Evolutionary conservation across 2,329 filamentous ascomycete genomes (phyloP), one percentile per base, ranked within the genome.

Genomic region (Epichloe festucae): DNA sequence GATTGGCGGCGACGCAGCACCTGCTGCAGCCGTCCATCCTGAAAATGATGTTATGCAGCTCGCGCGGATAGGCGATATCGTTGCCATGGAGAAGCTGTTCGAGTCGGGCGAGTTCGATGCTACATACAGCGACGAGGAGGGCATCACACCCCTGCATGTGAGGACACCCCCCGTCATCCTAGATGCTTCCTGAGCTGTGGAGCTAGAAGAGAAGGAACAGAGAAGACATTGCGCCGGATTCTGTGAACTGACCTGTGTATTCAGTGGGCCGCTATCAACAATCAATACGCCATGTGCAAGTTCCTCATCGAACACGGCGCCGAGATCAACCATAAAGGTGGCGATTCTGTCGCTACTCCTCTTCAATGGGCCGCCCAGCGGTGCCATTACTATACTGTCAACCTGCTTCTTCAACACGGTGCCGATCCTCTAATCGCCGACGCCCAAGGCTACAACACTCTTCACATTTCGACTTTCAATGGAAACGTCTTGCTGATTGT

Each of bases 231-330:
- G 35, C n/a, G 23, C 19, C 15, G 6, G 15, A 41, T 12, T 34
- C 34, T 14, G 11, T n/a, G 4, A 36, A 43, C 48, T 49, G 39
- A 49, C 48, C 23, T 19, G 19, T 12, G 17, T 49, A 44, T 10
- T 59, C 50, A 98, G 89, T 98, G 93, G 93, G 93, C 93, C 46
- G 89, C 94, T 39, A 97, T 98, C 67, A 98, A 98, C 73, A 97
- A 97, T 65, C 93, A 96, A 67, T 94, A 91, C 72, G 87, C 88
- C 58, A 89, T 97, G 75, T 96, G 91, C 78, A 91, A 93, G 68
- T 96, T 94, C 69, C 82, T 98, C 44, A 79, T 98, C 65, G 87
- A 79, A 48, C 70, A 74, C 56, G 89, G 89, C 63, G 93, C 90
- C 63, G 86, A 95, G 64, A 85, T 97, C 62, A 97, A 98, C 70